Conservation (phyloP, 306 rosid species). For the Oemleria cerasiformis region DNA sequence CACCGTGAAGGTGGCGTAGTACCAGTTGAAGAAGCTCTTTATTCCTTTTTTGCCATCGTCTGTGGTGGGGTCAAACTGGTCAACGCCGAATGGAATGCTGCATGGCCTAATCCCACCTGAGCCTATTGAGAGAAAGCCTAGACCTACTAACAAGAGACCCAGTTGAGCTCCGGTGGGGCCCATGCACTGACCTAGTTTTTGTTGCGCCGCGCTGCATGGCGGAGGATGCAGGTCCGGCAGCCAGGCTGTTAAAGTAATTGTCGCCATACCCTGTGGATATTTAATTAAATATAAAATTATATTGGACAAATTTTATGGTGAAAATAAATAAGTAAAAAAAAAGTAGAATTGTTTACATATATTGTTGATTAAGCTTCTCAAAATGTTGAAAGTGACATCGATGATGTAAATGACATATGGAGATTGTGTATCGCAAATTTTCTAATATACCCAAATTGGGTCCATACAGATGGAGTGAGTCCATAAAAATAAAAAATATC, state of each 20-base stretch:
- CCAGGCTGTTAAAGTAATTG: constrained; percentile 63
- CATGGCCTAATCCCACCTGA: constrained; percentile 71
- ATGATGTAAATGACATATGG: not conserved
- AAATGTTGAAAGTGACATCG: not conserved
- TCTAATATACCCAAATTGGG: no score
- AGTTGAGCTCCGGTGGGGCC: constrained; percentile 33
- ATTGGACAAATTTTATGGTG: no score
- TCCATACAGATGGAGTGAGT: no score
- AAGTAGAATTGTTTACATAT: no score
- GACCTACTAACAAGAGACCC: constrained; percentile 39
- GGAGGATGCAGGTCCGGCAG: constrained; percentile 61
- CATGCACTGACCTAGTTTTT: constrained; percentile 36
- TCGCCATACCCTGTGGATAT: constrained; percentile 58
- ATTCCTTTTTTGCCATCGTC: constrained; percentile 55
- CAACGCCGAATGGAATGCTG: constrained; percentile 71
- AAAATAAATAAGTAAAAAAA: no score
- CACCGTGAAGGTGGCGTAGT: constrained; percentile 43
- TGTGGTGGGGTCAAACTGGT: constrained; percentile 61
- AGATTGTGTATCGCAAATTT: not conserved
- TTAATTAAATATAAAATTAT: not conserved
- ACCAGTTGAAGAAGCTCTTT: constrained; percentile 69
- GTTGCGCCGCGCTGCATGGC: constrained; percentile 33
- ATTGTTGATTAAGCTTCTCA: no score
- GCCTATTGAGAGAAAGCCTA: constrained; percentile 47
- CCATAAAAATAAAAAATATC: no score